Evolutionary conservation across 768 basidiomycete species (phyloP).

Genomic region (Podaxis sp.): DNA sequence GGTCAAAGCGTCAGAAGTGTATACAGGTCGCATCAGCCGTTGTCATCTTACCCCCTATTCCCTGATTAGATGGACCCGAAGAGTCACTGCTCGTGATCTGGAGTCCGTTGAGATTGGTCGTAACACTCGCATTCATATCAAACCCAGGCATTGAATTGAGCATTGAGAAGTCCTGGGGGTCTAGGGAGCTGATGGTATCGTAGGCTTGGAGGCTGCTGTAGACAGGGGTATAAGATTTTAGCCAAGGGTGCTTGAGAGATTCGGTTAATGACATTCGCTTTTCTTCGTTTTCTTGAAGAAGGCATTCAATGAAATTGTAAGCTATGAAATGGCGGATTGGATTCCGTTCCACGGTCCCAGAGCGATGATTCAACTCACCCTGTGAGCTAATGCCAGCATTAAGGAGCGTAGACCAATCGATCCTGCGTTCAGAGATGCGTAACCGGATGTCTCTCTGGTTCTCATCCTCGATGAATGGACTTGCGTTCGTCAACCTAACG

Average conservation of each 20-base stretch:
- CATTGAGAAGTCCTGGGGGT: slow-evolving; percentile 11
- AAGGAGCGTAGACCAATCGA: slow-evolving; percentile 58
- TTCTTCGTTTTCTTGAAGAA: slow-evolving; percentile 63
- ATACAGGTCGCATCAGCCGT: not conserved
- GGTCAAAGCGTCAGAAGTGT: slow-evolving; percentile 18
- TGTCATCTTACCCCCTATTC: not conserved
- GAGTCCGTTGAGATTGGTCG: slow-evolving; percentile 21
- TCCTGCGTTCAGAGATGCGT: slow-evolving; percentile 50
- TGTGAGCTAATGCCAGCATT: slow-evolving; percentile 32
- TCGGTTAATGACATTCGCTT: slow-evolving; percentile 67
- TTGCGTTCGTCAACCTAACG: slow-evolving; percentile 66
- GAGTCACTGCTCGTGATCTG: slow-evolving; percentile 21
- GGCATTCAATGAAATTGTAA: slow-evolving; percentile 56
- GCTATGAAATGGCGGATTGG: slow-evolving; percentile 31
- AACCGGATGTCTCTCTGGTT: slow-evolving; percentile 51
- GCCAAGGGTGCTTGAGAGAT: slow-evolving; percentile 78
- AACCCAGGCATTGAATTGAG: slow-evolving; percentile 10
- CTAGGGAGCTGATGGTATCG: slow-evolving; percentile 9
- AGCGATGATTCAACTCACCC: slow-evolving; percentile 34
- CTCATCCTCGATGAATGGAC: slow-evolving; percentile 81
- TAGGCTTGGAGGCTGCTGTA: not conserved
- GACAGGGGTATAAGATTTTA: slow-evolving; percentile 34
- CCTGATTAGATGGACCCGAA: slow-evolving; percentile 31
- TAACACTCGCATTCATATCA: slow-evolving; percentile 20
- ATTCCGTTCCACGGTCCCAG: not conserved